A percentile compares a stretch with the other conserved stretches of the same genome.
Evolutionary conservation across 2,329 filamentous ascomycete genomes (phyloP).

Genomic region (Volutella citrinella): DNA sequence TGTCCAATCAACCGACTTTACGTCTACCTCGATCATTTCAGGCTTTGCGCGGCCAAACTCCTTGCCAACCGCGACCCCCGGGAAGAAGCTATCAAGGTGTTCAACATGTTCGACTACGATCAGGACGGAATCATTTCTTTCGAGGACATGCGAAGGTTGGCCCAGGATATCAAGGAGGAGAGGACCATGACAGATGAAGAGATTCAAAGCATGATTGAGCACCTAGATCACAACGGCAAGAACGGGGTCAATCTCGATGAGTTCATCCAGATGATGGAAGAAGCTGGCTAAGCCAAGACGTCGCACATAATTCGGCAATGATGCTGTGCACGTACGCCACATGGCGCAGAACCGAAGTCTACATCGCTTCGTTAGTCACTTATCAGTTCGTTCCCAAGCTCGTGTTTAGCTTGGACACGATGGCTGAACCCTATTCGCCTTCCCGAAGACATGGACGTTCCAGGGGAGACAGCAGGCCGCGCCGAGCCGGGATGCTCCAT

Average conservation of each 20-base stretch:
- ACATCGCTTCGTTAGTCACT: no score
- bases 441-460: no score
- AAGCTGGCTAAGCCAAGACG: constrained; percentile 31
- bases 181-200: constrained; percentile 85
- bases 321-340: no score
- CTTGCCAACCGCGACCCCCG: constrained; percentile 81
- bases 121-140: constrained; percentile 88
- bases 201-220: constrained; percentile 92
- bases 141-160: constrained; percentile 82
- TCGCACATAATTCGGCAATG: no score
- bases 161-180: constrained; percentile 81
- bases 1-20: constrained; percentile 43
- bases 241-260: constrained; percentile 71
- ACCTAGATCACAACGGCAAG: constrained; percentile 93
- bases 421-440: no score
- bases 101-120: constrained; percentile 89
- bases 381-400: no score
- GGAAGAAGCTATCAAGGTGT: constrained; percentile 88
- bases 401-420: no score
- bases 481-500: no score
- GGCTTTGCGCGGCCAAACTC: constrained; percentile 72
- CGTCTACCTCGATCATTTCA: constrained; percentile 54
- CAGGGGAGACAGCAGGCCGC: no score
- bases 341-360: no score
- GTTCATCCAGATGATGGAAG: constrained; percentile 62